phyloP scores from a whole-genome alignment of 305 asterid genomes.

The Caryopteris hybrid region DNA sequence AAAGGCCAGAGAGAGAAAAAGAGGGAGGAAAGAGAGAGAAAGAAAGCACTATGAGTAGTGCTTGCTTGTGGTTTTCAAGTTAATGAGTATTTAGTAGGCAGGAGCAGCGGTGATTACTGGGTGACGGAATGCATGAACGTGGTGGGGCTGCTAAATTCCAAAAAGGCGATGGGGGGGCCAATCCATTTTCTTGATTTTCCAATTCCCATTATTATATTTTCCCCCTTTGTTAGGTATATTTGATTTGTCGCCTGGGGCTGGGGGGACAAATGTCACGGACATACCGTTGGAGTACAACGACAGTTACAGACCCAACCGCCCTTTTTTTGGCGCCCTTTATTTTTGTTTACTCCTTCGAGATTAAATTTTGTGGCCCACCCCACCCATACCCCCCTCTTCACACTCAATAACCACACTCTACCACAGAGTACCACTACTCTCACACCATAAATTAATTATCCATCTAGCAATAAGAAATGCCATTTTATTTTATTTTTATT shows the following conservation, averaged over 20 bases:
- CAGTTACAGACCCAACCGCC: conserved; percentile 33
- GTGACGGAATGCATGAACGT: conserved; percentile 13
- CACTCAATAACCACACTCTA: neutral
- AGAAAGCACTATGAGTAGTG: neutral
- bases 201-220: neutral
- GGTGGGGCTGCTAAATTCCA: conserved; percentile 30
- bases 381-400: neutral
- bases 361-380: neutral
- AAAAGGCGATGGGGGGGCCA: conserved; percentile 4
- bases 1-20: neutral
- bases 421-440: neutral
- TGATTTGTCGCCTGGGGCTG: conserved; percentile 3
- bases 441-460: conserved; percentile 1
- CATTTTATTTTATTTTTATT: neutral
- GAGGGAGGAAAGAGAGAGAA: conserved; percentile 4
- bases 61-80: conserved; percentile 22
- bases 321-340: conserved; percentile 29
- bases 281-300: conserved; percentile 46
- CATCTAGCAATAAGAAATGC: neutral
- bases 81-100: conserved; percentile 23
- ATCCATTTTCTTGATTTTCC: neutral
- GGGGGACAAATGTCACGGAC: conserved; percentile 48
- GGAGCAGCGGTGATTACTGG: conserved; percentile 32
- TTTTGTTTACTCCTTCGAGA: neutral
- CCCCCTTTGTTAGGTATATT: neutral